Evolutionary conservation across 1,284 basidiomycete genomes (phyloP), one percentile per base, ranked within the genome.

Genomic region (Clitocybe nebularis): DNA sequence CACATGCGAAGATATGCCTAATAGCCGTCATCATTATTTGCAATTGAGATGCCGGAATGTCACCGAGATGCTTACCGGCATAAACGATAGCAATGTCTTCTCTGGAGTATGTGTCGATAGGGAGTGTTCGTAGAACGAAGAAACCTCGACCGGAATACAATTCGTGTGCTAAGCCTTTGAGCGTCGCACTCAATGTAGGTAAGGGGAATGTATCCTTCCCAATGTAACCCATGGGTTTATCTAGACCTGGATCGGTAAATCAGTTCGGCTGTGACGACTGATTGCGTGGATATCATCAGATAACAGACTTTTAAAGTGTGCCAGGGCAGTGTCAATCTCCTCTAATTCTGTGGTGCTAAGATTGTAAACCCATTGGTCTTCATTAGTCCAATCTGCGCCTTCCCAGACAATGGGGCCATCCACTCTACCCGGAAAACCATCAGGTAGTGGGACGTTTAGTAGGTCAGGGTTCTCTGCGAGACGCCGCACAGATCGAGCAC

Each of bases 1-100:
- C 23, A 72, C 62, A 44, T 71, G 62, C 0, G 69, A 67, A 9
- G 71, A 71, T n/a, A 71, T 55, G 6, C 67, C 65, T 65, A 35
- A 24, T 21, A 23, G 11, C 9, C 17, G 14, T 8, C 13, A 23
- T 19, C 32, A 19, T 34, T 5, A 35, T n/a, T 16, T 11, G 3
- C 19, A 39, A 16, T 24, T 39, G n/a, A n/a, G n/a, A n/a, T n/a
- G n/a, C n/a, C n/a, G n/a, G n/a, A n/a, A n/a, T n/a, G 14, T 11
- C 11, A 22, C 10, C n/a, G 4, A 6, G 6, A 13, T 22, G 10
- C 14, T 26, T 36, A 43, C 49, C 67, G 6, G 64, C 60, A 48
- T 68, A 69, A 36, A 69, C 52, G 20, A 66, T 58, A 8, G 56
- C 58, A 16, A 60, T 56, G 20, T 69, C 67, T 16, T 48, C 57